Conservation (phyloP, 768 basidiomycete species). For the Grammothele lineata region DNA sequence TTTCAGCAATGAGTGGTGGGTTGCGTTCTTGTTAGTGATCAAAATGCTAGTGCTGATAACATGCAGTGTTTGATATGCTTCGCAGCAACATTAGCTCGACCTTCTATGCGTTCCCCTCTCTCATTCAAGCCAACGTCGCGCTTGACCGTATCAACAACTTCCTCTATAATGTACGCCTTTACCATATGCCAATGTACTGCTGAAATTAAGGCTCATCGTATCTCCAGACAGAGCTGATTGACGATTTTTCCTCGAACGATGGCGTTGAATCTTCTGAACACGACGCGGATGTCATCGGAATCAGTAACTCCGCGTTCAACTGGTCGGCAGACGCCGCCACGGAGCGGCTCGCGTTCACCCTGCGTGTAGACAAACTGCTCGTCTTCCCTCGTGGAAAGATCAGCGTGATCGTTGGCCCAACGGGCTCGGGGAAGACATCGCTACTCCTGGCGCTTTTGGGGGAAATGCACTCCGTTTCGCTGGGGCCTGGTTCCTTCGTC, state of each 20-base stretch:
- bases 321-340: slow-evolving; percentile 41
- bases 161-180: too few relatives aligned
- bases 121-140: slow-evolving; percentile 52
- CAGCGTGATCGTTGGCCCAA: slow-evolving; percentile 57
- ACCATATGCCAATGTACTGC: too few relatives aligned
- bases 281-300: slow-evolving; percentile 38
- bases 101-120: slow-evolving; percentile 27
- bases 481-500: slow-evolving; percentile 32
- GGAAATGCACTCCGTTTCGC: slow-evolving; percentile 61
- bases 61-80: slow-evolving; percentile 52
- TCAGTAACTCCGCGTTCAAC: slow-evolving; percentile 49
- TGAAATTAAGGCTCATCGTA: too few relatives aligned
- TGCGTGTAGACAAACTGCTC: slow-evolving; percentile 49
- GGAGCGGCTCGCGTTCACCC: slow-evolving; percentile 33
- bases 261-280: too few relatives aligned
- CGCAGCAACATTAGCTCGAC: slow-evolving; percentile 39
- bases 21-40: too few relatives aligned
- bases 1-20: slow-evolving; percentile 31
- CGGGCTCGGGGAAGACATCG: slow-evolving; percentile 56
- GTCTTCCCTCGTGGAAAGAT: slow-evolving; percentile 48
- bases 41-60: too few relatives aligned
- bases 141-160: slow-evolving; percentile 52
- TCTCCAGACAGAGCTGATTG: slow-evolving; percentile 50
- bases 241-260: slow-evolving; percentile 28
- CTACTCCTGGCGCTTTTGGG: slow-evolving; percentile 57